Percentiles rank a stretch among this genome's conserved stretches.
These are phyloP conservation scores for Solanum ossicruentum DNA, from an alignment of 257 asterid genomes.

Conservation along the genomic window DNA sequence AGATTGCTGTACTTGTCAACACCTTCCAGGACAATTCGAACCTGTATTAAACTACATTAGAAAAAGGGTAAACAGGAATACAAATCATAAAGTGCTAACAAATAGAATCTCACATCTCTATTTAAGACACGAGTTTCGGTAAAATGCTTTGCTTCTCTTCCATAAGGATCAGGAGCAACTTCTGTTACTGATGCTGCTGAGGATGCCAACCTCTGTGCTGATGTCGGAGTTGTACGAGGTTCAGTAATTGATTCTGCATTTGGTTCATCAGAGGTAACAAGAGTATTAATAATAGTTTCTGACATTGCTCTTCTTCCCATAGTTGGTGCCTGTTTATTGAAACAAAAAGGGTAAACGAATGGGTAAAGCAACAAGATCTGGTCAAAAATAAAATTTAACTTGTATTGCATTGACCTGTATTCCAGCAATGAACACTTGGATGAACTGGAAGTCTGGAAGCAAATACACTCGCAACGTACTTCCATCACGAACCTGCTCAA, in stretches of 20 bases:
- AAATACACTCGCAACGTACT: conserved; percentile 86
- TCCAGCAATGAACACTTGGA: conserved; percentile 90
- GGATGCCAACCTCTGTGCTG: conserved; percentile 85
- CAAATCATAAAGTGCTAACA: neutral
- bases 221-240: conserved; percentile 53
- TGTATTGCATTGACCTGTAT: conserved; percentile 43
- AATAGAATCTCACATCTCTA: conserved; percentile 62
- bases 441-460: conserved; percentile 86
- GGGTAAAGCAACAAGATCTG: neutral
- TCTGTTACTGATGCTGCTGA: conserved; percentile 48
- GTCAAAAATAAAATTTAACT: neutral
- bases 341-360: neutral
- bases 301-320: conserved; percentile 72
- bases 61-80: neutral
- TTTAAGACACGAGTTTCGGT: conserved; percentile 85
- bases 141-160: conserved; percentile 94
- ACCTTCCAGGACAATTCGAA: conserved; percentile 88
- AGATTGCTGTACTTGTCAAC: conserved; percentile 88
- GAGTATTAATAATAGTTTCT: conserved; percentile 33
- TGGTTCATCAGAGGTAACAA: conserved; percentile 39
- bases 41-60: conserved; percentile 34
- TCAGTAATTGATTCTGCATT: conserved; percentile 55
- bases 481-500: conserved; percentile 94
- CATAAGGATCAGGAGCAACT: conserved; percentile 75
- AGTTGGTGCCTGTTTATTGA: conserved; percentile 61